Base-by-base conservation (phyloP, 495 filamentous ascomycete species). In the Tirmania nivea region DNA sequence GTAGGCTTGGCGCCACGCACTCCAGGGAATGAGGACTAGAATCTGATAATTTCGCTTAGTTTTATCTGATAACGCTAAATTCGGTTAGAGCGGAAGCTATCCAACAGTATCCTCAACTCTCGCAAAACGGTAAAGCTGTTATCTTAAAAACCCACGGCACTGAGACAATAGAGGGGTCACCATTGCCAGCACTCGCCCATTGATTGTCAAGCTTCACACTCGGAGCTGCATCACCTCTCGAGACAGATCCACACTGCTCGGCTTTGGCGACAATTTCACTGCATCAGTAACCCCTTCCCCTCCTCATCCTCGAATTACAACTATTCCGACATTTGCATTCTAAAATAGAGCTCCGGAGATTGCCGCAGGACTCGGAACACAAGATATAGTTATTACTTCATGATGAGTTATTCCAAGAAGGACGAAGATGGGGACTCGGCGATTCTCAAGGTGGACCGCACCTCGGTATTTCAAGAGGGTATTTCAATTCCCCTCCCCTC, bases 381-480 rank as follows among this genome's bases (percentile, higher is more conserved):
- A 10, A 42, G 4, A 31, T 1, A 1, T 31, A 31, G 25, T 7
- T 31, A 31, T 3, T 31, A 48, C 9, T 54, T 45, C 55, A 52
- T 53, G 67, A 95, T 95, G 88, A 90, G 79, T 69, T 93, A 93
- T 77, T 80, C 84, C 69, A 95, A 94, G 75, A 96, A 93, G 74
- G 88, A 96, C 68, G 89, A 96, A 74, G 89, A 96, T 75, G 86
- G 79, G 67, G 86, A 93, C 64, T 79, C 81, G 69, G 78, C 84
- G 61, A 78, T 92, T 73, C 80, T 94, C 74, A 90, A 86, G 74
- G 84, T 97, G 57, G 90, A 97, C 72, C 83, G 92, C 64, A 96
- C 90, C 55, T 86, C 88, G 58, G 90, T 97, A 55, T 97, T 96
- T 68, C 90, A 97, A 77, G 92, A 97, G 81, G 90, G 90, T 95